Evolutionary conservation across 176 grass and related monocot genomes (phyloP).

Genomic region (Canna indica): DNA sequence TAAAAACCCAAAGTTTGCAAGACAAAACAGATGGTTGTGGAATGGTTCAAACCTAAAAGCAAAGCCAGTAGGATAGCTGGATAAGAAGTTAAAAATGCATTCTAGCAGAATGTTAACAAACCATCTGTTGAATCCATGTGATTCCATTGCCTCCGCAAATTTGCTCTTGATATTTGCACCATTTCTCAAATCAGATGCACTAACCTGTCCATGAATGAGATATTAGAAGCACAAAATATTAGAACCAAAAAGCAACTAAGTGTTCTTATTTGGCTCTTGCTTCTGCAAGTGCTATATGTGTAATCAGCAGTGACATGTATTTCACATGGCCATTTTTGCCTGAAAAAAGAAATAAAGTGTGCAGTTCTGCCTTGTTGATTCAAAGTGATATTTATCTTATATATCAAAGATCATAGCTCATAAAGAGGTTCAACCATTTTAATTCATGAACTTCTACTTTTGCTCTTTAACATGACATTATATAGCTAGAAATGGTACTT

Average conservation of each 20-base stretch:
- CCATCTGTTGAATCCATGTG: constrained; percentile 83
- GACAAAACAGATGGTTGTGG: not conserved
- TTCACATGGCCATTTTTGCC: not conserved
- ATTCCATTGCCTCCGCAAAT: constrained; percentile 80
- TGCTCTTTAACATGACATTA: not conserved
- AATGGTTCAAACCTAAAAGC: not conserved
- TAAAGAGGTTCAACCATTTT: not conserved
- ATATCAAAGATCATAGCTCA: not conserved
- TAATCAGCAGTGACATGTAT: not conserved
- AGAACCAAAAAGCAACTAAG: constrained; percentile 5
- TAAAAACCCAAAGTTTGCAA: not conserved
- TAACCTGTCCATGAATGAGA: constrained; percentile 45
- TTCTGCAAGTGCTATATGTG: not conserved
- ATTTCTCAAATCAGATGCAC: constrained; percentile 92
- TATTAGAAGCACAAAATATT: constrained; percentile 6
- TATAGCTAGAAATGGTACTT: not conserved
- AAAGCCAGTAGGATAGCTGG: not conserved
- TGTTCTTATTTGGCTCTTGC: not conserved
- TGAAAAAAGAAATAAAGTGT: not conserved
- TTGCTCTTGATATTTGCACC: constrained; percentile 68
- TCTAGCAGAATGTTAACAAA: constrained; percentile 22
- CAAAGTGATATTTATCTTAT: not conserved
- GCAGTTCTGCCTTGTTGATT: too few relatives aligned
- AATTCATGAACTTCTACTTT: not conserved
- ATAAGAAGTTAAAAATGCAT: not conserved